Conservation (phyloP, 2,329 filamentous ascomycete species). For the Fusarium sp. region DNA sequence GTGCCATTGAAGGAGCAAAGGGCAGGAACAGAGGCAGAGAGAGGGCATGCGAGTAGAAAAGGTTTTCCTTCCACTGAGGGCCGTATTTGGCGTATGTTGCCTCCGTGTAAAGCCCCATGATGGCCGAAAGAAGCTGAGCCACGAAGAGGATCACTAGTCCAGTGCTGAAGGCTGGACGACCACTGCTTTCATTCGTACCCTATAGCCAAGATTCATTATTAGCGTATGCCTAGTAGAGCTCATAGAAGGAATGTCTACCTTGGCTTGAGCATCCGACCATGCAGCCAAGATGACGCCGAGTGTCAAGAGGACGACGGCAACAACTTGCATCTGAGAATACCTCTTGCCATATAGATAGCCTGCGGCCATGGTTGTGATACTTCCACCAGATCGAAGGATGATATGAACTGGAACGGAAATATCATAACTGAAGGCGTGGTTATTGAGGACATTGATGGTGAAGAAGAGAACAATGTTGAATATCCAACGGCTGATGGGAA, state of each 20-base stretch:
- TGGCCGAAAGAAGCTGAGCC: constrained; percentile 88
- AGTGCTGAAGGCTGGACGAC: constrained; percentile 55
- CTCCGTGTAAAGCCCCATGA: constrained; percentile 96
- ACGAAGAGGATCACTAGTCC: constrained; percentile 86
- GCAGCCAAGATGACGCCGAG: constrained; percentile 88
- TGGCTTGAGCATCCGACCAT: constrained; percentile 86
- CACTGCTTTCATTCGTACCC: constrained; percentile 29
- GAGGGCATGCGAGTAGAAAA: constrained; percentile 89
- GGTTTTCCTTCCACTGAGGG: constrained; percentile 91
- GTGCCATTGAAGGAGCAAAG: constrained; percentile 71
- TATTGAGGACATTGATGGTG: constrained; percentile 94
- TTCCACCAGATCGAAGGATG: constrained; percentile 92
- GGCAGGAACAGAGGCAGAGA: constrained; percentile 81
- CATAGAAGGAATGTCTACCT: constrained; percentile 63
- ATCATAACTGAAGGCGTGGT: constrained; percentile 96
- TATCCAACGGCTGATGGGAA: constrained; percentile 86
- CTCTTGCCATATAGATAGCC: constrained; percentile 87
- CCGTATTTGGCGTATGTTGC: constrained; percentile 87
- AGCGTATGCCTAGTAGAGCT: background rate
- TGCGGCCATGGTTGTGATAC: constrained; percentile 94
- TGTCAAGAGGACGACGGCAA: constrained; percentile 85
- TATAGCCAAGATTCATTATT: constrained; percentile 2
- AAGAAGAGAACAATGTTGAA: constrained; percentile 93
- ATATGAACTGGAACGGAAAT: constrained; percentile 98
- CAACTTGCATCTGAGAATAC: constrained; percentile 82